Percentiles rank a stretch among this genome's conserved stretches.
Conservation (phyloP, 2,329 filamentous ascomycete species). For the Cyphellophora europaea region DNA sequence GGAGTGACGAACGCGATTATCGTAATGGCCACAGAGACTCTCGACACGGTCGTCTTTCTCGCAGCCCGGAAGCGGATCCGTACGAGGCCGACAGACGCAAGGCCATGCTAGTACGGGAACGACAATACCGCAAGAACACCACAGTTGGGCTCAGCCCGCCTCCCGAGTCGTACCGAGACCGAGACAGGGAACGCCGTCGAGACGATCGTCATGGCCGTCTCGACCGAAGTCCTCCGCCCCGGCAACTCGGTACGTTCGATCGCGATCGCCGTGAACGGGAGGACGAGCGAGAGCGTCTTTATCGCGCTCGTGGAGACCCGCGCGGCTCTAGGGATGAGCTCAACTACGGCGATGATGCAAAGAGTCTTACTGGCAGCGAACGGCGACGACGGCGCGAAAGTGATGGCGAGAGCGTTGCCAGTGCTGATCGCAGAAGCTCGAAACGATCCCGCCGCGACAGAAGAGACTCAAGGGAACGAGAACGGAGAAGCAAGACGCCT, state of each 20-base stretch:
- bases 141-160: slow-evolving; percentile 46
- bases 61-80: slow-evolving; percentile 82
- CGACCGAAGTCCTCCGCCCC: slow-evolving; percentile 25
- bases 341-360: slow-evolving; percentile 70
- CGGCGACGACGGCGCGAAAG: slow-evolving; percentile 72
- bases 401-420: slow-evolving; percentile 54
- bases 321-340: slow-evolving; percentile 76
- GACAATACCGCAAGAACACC: slow-evolving; percentile 80
- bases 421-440: slow-evolving; percentile 40
- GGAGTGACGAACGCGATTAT: slow-evolving; percentile 53
- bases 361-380: slow-evolving; percentile 48
- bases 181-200: slow-evolving; percentile 26
- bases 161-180: slow-evolving; percentile 31
- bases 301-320: slow-evolving; percentile 71
- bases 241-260: slow-evolving; percentile 50
- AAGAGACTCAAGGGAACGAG: slow-evolving; percentile 38
- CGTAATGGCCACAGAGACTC: slow-evolving; percentile 30
- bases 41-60: slow-evolving; percentile 53
- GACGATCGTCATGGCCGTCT: slow-evolving; percentile 24
- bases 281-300: slow-evolving; percentile 79
- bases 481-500: slow-evolving; percentile 43
- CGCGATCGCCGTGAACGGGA: slow-evolving; percentile 81
- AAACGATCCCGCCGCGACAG: slow-evolving; percentile 45
- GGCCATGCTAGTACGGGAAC: slow-evolving; percentile 86
- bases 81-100: slow-evolving; percentile 94